Base-by-base conservation (phyloP, 495 filamentous ascomycete genomes). In the Rhypophila decipiens region DNA sequence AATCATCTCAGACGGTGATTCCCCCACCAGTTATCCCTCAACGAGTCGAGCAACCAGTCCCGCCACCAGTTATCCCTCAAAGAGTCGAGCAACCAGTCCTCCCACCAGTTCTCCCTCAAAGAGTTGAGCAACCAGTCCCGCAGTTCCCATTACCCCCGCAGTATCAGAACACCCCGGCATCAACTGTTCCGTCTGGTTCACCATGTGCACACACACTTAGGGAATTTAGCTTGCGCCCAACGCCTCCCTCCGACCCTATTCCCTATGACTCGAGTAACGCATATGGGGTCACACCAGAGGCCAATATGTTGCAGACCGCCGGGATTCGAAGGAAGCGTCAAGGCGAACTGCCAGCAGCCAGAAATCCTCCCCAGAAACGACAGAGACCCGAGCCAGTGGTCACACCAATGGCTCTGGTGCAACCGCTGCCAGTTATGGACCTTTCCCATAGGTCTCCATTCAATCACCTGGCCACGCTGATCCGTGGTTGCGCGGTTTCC, bases 241-340 rank as follows among this genome's bases (percentile, higher is more conserved):
- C 17, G 20, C 37, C n/a, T n/a, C n/a, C n/a, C n/a, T n/a, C n/a
- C n/a, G n/a, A n/a, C n/a, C n/a, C n/a, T n/a, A n/a, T n/a, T n/a
- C n/a, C n/a, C n/a, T n/a, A n/a, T n/a, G n/a, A n/a, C n/a, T n/a
- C n/a, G n/a, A n/a, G n/a, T n/a, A n/a, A n/a, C n/a, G n/a, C n/a
- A n/a, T n/a, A n/a, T n/a, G n/a, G n/a, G n/a, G n/a, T n/a, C n/a
- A n/a, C n/a, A n/a, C n/a, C n/a, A n/a, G n/a, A n/a, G 27, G 27
- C 27, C 27, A 31, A 31, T 31, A 31, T 13, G 7, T 7, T 31
- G 27, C 7, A 31, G 13, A n/a, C n/a, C n/a, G n/a, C n/a, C n/a
- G n/a, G n/a, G n/a, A n/a, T n/a, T n/a, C n/a, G n/a, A n/a, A n/a
- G 13, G 13, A 47, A 47, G 36, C 37, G 45, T 27, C 36, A 35